These are phyloP conservation scores for Candida vartiovaarae DNA, from an alignment of 805 yeast species.

Conservation along the genomic window DNA sequence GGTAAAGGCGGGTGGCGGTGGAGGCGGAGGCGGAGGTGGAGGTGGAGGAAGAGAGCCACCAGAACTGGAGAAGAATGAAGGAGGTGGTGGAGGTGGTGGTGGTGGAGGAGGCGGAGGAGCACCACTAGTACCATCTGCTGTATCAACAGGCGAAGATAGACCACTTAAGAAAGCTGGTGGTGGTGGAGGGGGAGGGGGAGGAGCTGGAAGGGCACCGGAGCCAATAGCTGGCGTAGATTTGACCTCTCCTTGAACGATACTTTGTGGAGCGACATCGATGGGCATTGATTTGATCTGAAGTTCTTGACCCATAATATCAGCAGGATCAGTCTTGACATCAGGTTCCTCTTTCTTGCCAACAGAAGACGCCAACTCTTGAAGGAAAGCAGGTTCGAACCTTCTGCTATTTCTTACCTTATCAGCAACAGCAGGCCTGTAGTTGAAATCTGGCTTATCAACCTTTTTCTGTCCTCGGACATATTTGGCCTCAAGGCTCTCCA, in stretches of 20 bases:
- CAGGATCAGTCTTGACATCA: slow-evolving; percentile 7
- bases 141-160: not conserved
- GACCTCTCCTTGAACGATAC: not conserved
- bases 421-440: slow-evolving; percentile 18
- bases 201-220: slow-evolving; percentile 16
- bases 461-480: slow-evolving; percentile 39
- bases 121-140: slow-evolving; percentile 6
- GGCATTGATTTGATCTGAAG: too few species aligned
- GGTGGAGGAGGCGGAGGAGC: slow-evolving; percentile 15
- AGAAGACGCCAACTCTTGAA: slow-evolving; percentile 45
- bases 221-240: slow-evolving; percentile 23
- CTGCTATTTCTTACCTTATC: slow-evolving; percentile 27
- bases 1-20: slow-evolving; percentile 8
- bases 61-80: slow-evolving; percentile 3
- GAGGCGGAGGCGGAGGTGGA: slow-evolving; percentile 17
- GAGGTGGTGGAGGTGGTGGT: slow-evolving; percentile 11
- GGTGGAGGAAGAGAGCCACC: slow-evolving; percentile 13
- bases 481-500: slow-evolving; percentile 34
- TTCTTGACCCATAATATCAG: not conserved
- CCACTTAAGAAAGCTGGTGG: not conserved
- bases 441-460: slow-evolving; percentile 15
- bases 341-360: slow-evolving; percentile 32
- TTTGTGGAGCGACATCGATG: too few species aligned
- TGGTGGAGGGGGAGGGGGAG: slow-evolving; percentile 24
- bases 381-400: slow-evolving; percentile 40